Evolutionary conservation across 2,329 filamentous ascomycete species (phyloP).

Genomic region (Monosporascus cannonballus): DNA sequence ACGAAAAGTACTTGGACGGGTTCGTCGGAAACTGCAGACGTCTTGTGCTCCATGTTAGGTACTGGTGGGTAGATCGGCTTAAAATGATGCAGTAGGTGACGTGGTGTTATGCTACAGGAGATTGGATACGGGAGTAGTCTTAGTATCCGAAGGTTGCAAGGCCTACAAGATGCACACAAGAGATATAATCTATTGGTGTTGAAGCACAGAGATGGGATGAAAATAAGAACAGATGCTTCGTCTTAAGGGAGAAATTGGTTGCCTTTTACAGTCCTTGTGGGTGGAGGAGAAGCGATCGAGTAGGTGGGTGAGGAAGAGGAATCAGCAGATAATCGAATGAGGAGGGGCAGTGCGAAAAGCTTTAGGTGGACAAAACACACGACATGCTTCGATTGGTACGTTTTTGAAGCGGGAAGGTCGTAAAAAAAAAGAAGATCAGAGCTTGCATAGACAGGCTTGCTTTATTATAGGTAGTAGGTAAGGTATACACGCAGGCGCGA

Average conservation of each 20-base stretch:
- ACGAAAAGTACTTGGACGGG: constrained; percentile 55
- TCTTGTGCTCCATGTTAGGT: constrained; percentile 47
- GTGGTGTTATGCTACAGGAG: neutral
- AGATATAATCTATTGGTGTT: neutral
- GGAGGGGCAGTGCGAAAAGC: neutral
- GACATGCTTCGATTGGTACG: neutral
- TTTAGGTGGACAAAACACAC: neutral
- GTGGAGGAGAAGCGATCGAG: neutral
- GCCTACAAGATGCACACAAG: no score
- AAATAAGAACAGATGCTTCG: neutral
- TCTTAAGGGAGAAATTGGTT: neutral
- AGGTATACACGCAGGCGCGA: neutral
- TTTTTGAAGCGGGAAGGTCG: neutral
- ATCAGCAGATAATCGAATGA: constrained; percentile 1
- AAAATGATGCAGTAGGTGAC: neutral
- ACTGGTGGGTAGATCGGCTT: neutral
- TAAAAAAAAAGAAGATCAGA: neutral
- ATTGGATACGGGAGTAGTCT: neutral
- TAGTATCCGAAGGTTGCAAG: no score
- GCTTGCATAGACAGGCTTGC: neutral
- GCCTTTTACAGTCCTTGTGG: neutral
- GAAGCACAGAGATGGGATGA: neutral
- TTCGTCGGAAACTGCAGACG: constrained; percentile 52
- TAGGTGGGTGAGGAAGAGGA: neutral
- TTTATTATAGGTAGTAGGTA: neutral